Evolutionary conservation across 768 basidiomycete genomes (phyloP).

Genomic region (Tulasnella sp.): DNA sequence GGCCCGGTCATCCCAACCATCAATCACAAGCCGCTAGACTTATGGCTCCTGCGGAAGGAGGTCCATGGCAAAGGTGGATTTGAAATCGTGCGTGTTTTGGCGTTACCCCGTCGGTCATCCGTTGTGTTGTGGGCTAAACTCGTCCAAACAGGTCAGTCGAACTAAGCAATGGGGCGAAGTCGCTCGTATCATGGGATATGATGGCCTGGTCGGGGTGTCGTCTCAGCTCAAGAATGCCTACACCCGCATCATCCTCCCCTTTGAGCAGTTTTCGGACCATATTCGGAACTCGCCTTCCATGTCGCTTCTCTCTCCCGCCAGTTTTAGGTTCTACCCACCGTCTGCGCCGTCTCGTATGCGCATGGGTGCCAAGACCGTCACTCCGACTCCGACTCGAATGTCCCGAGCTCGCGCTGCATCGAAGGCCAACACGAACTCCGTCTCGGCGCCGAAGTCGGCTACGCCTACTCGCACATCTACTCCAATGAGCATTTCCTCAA

Average conservation of each 20-base stretch:
- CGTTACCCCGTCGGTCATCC: neutral
- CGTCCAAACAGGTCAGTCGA: slow-evolving; percentile 51
- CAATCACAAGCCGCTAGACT: slow-evolving; percentile 82
- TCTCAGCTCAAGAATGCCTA: slow-evolving; percentile 87
- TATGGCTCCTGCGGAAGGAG: slow-evolving; percentile 88
- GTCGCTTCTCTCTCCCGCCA: slow-evolving; percentile 3
- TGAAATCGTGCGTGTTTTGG: slow-evolving; percentile 47
- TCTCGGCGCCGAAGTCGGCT: neutral
- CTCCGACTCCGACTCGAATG: neutral
- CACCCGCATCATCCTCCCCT: slow-evolving; percentile 84
- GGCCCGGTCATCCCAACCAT: slow-evolving; percentile 89
- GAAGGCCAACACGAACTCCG: neutral
- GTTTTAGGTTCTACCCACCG: neutral
- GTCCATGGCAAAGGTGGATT: slow-evolving; percentile 83
- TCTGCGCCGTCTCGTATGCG: slow-evolving; percentile 1
- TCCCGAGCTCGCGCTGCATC: neutral
- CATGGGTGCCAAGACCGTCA: neutral
- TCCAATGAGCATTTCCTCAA: slow-evolving; percentile 64
- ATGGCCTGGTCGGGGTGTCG: slow-evolving; percentile 67
- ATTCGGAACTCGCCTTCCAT: slow-evolving; percentile 31
- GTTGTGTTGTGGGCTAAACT: slow-evolving; percentile 5
- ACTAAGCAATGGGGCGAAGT: slow-evolving; percentile 82
- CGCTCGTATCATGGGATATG: slow-evolving; percentile 70
- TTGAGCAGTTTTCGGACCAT: slow-evolving; percentile 76
- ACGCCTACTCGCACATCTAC: slow-evolving; percentile 33